Evolutionary conservation across 768 basidiomycete genomes (phyloP).

Genomic region (Grammothele lineata): DNA sequence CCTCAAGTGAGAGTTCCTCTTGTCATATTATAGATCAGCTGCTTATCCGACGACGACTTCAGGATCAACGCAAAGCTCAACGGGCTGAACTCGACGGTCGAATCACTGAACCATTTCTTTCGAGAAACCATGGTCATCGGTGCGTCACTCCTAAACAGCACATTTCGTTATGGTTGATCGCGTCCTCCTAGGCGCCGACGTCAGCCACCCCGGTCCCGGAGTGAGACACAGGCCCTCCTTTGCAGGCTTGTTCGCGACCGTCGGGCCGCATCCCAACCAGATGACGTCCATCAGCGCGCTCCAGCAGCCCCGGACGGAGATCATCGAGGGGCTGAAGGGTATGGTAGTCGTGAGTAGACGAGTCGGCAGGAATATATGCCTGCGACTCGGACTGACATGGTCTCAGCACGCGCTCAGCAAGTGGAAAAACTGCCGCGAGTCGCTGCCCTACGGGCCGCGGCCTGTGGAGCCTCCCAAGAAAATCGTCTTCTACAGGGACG

Average conservation of each 20-base stretch:
- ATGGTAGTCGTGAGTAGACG: constrained; percentile 27
- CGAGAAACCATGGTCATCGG: constrained; percentile 23
- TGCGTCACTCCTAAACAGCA: neutral
- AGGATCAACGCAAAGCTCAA: constrained; percentile 39
- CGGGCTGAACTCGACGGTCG: constrained; percentile 30
- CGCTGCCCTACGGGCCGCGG: neutral
- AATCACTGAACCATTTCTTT: constrained; percentile 5
- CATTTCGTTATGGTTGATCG: neutral
- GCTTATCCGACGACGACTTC: too few relatives aligned
- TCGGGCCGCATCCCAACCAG: constrained; percentile 38
- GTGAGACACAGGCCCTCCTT: constrained; percentile 49
- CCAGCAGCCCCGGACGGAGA: constrained; percentile 28
- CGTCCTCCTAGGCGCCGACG: constrained; percentile 29
- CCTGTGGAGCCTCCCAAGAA: constrained; percentile 2
- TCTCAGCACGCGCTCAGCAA: neutral
- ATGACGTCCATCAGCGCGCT: constrained; percentile 33
- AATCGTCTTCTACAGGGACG: constrained; percentile 34
- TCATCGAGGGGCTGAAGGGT: constrained; percentile 25
- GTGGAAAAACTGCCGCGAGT: neutral
- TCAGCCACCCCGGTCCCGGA: constrained; percentile 62
- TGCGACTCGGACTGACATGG: neutral
- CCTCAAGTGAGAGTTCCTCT: constrained; percentile 51
- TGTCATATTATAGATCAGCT: too few relatives aligned
- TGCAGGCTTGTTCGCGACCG: constrained; percentile 54
- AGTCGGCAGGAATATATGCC: neutral